Base-by-base conservation (phyloP, 768 basidiomycete species). In the Leucosporidium scottii region DNA sequence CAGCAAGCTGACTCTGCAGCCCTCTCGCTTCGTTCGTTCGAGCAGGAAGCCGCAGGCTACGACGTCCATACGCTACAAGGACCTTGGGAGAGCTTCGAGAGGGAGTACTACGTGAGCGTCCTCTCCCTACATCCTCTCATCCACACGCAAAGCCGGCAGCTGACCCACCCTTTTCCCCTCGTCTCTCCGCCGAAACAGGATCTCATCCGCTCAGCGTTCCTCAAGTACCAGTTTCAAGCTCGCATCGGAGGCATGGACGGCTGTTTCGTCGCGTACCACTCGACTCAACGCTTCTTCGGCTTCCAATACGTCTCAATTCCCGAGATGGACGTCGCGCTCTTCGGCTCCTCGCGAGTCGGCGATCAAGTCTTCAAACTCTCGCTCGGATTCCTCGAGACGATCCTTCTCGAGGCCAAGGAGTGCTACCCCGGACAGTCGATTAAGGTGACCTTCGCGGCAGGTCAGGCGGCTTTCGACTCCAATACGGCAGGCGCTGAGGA, bases 191-290 rank as follows among this genome's bases (percentile, higher is more conserved):
- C 36, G 36, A 44, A 4, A 23, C 64, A 71, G 70, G 94, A 99
- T 75, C 84, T 99, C 50, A 86, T 93, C 73, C 85, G 94, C 7
- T 88, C 91, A 20, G 93, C 91, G 1, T 94, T 97, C 81, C 82
- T 99, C 63, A 97, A 97, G 80, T 97, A 91, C 77, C 87, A 84
- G 89, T 90, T 98, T 80, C 94, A 99, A 82, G 93, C 85, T 3
- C 87, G 94, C 7, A 98, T 99, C 68, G 94, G 94, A 13, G 86
- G 87, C 75, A 98, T 98, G 94, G 93, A 96, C 75, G 94, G 94
- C 21, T 97, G 47, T 12, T 78, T 80, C 57, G 66, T 79, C 54
- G 80, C 79, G 1, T 80, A 80, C 71, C 80, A 81, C 74, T 70
- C 70, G 48, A 93, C 90, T 0, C 84, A 85, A 10, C 83, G 84